Conservation (phyloP, 345 rosid genomes). For the Rhodamnia argentea region DNA sequence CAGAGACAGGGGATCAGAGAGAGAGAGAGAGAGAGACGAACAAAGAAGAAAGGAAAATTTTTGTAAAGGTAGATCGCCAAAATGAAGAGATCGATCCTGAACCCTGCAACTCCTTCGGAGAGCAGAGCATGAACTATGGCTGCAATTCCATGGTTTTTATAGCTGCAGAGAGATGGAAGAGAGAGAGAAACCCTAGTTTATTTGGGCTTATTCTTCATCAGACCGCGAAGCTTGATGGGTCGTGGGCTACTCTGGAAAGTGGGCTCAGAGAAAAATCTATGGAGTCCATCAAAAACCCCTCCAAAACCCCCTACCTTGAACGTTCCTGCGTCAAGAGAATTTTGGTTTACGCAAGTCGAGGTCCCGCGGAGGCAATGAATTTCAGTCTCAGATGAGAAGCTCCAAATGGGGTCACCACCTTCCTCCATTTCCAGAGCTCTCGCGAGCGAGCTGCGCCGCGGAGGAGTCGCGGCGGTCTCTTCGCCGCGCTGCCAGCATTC, state of each 20-base stretch:
- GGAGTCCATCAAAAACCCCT: neutral
- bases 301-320: neutral
- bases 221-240: neutral
- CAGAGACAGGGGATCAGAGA: neutral
- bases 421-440: constrained; percentile 37
- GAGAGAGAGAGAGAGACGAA: neutral
- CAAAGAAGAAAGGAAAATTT: neutral
- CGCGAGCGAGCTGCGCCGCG: constrained; percentile 14
- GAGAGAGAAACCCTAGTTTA: neutral
- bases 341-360: neutral
- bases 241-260: neutral
- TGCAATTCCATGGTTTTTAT: neutral
- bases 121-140: too few relatives aligned
- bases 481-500: neutral
- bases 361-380: neutral
- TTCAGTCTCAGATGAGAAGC: neutral
- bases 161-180: neutral
- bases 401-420: constrained; percentile 7
- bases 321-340: neutral
- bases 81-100: neutral
- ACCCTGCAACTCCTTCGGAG: neutral
- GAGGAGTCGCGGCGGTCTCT: constrained; percentile 5
- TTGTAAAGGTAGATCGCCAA: neutral
- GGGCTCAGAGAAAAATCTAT: neutral
- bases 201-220: neutral